Evolutionary conservation across 768 basidiomycete species (phyloP).

Genomic region (Dentipellis sp.): DNA sequence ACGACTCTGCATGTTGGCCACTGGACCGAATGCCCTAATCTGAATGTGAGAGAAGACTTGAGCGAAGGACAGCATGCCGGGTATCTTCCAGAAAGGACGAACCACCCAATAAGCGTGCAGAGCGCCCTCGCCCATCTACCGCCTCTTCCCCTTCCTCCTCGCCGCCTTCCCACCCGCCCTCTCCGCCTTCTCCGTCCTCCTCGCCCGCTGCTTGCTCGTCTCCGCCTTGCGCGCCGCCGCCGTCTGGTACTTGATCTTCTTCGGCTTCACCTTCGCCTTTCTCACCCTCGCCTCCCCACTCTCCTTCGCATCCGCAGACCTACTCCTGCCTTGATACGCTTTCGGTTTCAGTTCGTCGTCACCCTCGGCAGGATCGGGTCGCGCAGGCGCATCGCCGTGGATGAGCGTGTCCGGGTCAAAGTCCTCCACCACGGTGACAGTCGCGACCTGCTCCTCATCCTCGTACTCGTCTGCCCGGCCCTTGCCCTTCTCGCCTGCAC

Average conservation of each 20-base stretch:
- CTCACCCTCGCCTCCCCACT: conserved; percentile 8
- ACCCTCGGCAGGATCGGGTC: conserved; percentile 2
- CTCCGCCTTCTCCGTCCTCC: conserved; percentile 65
- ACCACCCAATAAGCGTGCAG: too few relatives aligned
- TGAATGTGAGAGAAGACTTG: too few relatives aligned
- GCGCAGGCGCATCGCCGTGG: conserved; percentile 27
- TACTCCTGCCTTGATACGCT: background rate
- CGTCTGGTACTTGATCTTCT: conserved; percentile 57
- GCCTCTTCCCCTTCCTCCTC: conserved; percentile 25
- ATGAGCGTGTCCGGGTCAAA: conserved; percentile 66
- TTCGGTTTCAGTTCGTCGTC: conserved; percentile 18
- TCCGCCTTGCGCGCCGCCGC: conserved; percentile 56
- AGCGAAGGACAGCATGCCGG: too few relatives aligned
- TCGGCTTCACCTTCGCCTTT: conserved; percentile 5
- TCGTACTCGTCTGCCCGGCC: conserved; percentile 57
- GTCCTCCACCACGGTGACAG: conserved; percentile 88
- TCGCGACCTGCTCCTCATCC: conserved; percentile 77
- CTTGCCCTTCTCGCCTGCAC: conserved; percentile 20
- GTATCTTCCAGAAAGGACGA: too few relatives aligned
- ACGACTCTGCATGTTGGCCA: too few relatives aligned
- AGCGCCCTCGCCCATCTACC: background rate
- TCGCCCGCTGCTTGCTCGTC: conserved; percentile 49
- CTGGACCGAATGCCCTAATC: too few relatives aligned
- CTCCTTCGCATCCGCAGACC: conserved; percentile 10
- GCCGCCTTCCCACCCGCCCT: conserved; percentile 56